Conservation (phyloP, 257 asterid species). For the Misopates orontium region DNA sequence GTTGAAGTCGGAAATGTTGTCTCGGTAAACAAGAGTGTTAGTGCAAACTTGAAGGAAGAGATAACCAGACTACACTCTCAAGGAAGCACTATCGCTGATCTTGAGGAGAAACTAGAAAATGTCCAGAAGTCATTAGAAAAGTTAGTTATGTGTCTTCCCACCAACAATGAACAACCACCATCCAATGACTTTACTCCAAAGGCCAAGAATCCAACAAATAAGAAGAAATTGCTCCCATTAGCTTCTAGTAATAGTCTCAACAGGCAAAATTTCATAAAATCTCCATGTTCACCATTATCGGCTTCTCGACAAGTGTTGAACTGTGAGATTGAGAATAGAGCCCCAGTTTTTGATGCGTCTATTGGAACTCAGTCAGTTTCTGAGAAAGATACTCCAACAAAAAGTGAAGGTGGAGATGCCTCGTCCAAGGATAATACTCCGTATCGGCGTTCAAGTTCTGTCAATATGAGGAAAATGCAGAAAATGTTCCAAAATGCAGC, state of each 20-base stretch:
- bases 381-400: slow-evolving; percentile 81
- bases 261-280: slow-evolving; percentile 64
- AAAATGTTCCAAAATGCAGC: slow-evolving; percentile 97
- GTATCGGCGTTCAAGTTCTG: slow-evolving; percentile 85
- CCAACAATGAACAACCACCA: slow-evolving; percentile 48
- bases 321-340: slow-evolving; percentile 64
- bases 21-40: slow-evolving; percentile 75
- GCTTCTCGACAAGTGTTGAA: slow-evolving; percentile 61
- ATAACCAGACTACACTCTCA: slow-evolving; percentile 92
- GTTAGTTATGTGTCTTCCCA: slow-evolving; percentile 79
- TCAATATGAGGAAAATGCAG: slow-evolving; percentile 94
- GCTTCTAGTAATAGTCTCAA: slow-evolving; percentile 71
- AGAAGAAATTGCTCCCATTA: slow-evolving; percentile 71
- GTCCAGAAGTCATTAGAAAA: slow-evolving; percentile 94
- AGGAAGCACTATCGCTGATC: slow-evolving; percentile 87
- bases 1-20: slow-evolving; percentile 52
- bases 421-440: slow-evolving; percentile 93
- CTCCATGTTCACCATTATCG: slow-evolving; percentile 90
- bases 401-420: slow-evolving; percentile 77
- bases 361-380: slow-evolving; percentile 55
- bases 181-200: slow-evolving; percentile 51
- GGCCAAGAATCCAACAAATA: slow-evolving; percentile 60
- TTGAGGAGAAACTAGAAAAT: slow-evolving; percentile 88
- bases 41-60: slow-evolving; percentile 94
- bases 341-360: slow-evolving; percentile 68